A percentile compares a stretch with the other conserved stretches of the same genome.
phyloP scores from a whole-genome alignment of 768 basidiomycete genomes.

The Lenzites betulinus region DNA sequence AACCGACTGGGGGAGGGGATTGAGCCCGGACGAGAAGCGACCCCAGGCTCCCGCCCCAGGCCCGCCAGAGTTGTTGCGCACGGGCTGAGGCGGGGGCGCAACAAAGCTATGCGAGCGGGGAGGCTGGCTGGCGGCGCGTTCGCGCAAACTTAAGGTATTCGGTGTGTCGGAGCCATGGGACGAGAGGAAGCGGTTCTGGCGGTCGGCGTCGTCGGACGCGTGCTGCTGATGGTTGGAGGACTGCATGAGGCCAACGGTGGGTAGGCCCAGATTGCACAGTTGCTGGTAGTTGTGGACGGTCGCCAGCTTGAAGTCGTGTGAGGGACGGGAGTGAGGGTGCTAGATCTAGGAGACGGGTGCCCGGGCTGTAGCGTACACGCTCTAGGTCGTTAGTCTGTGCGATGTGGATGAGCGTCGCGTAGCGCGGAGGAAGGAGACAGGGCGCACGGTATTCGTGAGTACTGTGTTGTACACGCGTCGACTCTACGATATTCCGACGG shows the following conservation, averaged over 20 bases:
- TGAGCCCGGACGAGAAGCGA: conserved; percentile 46
- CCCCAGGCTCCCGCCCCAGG: conserved; percentile 28
- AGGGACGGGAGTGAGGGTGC: conserved; percentile 5
- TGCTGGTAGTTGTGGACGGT: conserved; percentile 31
- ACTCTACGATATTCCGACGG: conserved; percentile 15
- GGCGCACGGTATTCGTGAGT: conserved; percentile 24
- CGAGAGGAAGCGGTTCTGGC: conserved; percentile 59
- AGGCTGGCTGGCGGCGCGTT: conserved; percentile 73
- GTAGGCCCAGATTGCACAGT: conserved; percentile 26
- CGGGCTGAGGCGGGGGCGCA: conserved; percentile 52
- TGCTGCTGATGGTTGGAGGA: conserved; percentile 37
- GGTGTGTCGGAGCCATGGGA: conserved; percentile 42
- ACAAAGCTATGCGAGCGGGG: conserved; percentile 55
- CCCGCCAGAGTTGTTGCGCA: conserved; percentile 52
- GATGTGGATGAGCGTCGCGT: neutral
- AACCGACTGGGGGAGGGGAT: conserved; percentile 52
- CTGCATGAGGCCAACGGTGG: conserved; percentile 36
- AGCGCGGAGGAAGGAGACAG: neutral
- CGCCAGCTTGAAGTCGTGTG: conserved; percentile 28
- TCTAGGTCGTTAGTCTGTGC: conserved; percentile 25
- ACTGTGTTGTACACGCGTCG: conserved; percentile 21
- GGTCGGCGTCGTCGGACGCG: conserved; percentile 53
- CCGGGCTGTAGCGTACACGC: conserved; percentile 22
- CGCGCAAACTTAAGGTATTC: conserved; percentile 48
- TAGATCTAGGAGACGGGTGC: conserved; percentile 24